Base-by-base conservation (phyloP, 768 basidiomycete genomes). In the Boletus vinaceobasis region DNA sequence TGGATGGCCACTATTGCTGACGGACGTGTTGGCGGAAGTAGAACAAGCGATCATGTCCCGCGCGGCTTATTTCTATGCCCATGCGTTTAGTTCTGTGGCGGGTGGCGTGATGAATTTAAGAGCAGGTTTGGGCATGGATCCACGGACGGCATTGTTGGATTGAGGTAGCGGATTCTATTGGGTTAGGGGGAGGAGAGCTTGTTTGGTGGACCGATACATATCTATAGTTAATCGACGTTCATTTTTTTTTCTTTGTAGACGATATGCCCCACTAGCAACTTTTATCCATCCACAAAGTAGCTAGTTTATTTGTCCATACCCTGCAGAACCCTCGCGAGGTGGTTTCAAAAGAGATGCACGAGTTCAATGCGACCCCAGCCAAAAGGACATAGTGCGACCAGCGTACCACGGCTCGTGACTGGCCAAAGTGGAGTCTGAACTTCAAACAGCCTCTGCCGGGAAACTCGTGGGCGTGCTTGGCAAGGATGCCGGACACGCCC, bases 51-150 rank as follows among this genome's bases (percentile, higher is more conserved):
- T 72, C 50, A 60, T 78, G 55, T 57, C 71, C 0, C 69, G 63
- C n/a, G 62, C 71, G 10, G 69, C 65, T 0, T 79, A 69, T 53
- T 79, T 79, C 52, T 78, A 77, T 17, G 78, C 71, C 0, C 73
- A 77, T 40, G 72, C 64, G 0, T 50, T 71, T 38, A 75, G 73
- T 51, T 77, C 75, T 19, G 67, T 77, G 5, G 68, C 75, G 0
- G 76, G 76, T 5, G 76, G 77, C 1, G 72, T 76, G 9, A 57
- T 70, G 46, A 78, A 77, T 43, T 53, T 79, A 56, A 72, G 77
- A 10, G 75, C 74, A 0, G 69, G 66, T 1, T 53, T 63, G 37
- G 77, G 77, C n/a, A 67, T 57, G 51, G 77, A 77, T 57, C 71
- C 74, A 17, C 66, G 75, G 37, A 76, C 75, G n/a, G 65, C 65